Evolutionary conservation across 225 moss, liverwort and hornwort species (phyloP).

Genomic region (Rhytidiadelphus loreus): DNA sequence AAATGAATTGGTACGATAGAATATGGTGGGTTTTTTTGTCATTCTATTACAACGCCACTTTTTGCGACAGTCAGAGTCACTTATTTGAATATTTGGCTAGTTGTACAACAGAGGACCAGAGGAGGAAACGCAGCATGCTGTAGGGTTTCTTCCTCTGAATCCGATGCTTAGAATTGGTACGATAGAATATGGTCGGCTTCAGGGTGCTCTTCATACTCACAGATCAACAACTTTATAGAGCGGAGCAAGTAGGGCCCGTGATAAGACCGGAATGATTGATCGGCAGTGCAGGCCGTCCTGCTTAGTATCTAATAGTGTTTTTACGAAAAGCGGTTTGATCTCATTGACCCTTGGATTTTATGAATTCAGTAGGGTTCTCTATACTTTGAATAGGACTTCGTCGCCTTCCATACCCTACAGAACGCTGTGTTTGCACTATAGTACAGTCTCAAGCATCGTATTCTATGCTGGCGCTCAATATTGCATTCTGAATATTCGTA

Average conservation of each 20-base stretch:
- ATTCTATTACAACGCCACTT: neutral
- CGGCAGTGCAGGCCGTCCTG: neutral
- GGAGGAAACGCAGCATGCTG: neutral
- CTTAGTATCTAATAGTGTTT: neutral
- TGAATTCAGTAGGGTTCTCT: neutral
- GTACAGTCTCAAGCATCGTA: neutral
- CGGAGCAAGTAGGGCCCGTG: neutral
- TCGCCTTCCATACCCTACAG: neutral
- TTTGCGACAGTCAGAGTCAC: neutral
- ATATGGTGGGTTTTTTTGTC: neutral
- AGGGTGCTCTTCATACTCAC: neutral
- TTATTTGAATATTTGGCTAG: neutral
- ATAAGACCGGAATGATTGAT: neutral
- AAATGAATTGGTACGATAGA: neutral
- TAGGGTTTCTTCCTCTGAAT: neutral
- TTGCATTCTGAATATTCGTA: neutral
- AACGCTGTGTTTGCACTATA: neutral
- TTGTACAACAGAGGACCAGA: neutral
- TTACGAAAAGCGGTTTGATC: neutral
- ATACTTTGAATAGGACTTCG: neutral
- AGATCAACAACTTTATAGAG: neutral
- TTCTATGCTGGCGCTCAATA: neutral
- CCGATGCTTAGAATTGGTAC: neutral
- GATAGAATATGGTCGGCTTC: too few relatives aligned
- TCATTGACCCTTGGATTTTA: neutral